phyloP scores from a whole-genome alignment of 164 flowering plant genomes.

The Berberis thunbergii region DNA sequence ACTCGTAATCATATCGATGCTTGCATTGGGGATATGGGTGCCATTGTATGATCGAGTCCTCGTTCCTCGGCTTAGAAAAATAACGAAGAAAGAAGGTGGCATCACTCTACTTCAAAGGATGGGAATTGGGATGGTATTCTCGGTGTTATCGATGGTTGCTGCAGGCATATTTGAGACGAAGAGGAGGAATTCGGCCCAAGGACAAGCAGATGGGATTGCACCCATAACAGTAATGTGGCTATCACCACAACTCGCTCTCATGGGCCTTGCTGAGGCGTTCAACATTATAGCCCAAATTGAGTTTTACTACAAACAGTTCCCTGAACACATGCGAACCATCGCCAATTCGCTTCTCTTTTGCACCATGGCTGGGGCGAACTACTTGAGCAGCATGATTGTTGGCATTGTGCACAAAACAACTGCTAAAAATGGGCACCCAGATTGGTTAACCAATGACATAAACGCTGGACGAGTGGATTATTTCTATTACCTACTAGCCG shows the following conservation, averaged over 20 bases:
- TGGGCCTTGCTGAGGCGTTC: constrained; percentile 74
- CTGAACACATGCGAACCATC: constrained; percentile 65
- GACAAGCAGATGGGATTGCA: constrained; percentile 7
- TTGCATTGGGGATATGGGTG: constrained; percentile 48
- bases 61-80: constrained; percentile 38
- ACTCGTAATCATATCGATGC: constrained; percentile 35
- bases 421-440: constrained; percentile 25
- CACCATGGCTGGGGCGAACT: constrained; percentile 45
- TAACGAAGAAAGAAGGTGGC: constrained; percentile 50
- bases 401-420: constrained; percentile 42
- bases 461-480: constrained; percentile 50
- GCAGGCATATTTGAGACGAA: constrained; percentile 41
- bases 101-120: constrained; percentile 62
- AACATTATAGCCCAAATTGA: constrained; percentile 63
- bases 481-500: constrained; percentile 50
- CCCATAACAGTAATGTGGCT: constrained; percentile 59
- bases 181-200: constrained; percentile 39
- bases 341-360: constrained; percentile 46
- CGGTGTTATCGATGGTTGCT: constrained; percentile 47
- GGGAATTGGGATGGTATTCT: constrained; percentile 55
- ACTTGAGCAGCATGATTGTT: constrained; percentile 43
- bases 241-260: constrained; percentile 54
- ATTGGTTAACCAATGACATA: constrained; percentile 52
- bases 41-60: constrained; percentile 56
- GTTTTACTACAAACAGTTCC: constrained; percentile 67